Base-by-base conservation (phyloP, 148 eudicot genomes). In the Vaccinium myrtillus region DNA sequence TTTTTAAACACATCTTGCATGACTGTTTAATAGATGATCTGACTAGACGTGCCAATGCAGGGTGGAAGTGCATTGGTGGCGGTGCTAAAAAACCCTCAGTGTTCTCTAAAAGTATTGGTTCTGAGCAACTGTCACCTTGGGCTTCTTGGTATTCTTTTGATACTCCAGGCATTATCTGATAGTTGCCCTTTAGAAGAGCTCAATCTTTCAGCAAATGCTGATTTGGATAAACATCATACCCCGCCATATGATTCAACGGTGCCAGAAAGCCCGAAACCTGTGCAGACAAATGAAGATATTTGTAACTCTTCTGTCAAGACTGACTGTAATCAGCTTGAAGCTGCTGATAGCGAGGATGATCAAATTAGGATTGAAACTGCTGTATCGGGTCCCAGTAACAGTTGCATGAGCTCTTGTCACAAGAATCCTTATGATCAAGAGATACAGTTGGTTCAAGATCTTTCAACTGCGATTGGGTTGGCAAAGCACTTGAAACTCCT, bases 321-420 rank as follows among this genome's bases (percentile, higher is more conserved):
- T 25, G 79, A 87, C 27, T 69, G 61, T 39, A 69, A 87, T 82
- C 86, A 91, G 18, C 88, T 97, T 59, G 90, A 88, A 88, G 96
- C 89, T 82, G 94, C 98, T 83, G 98, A 95, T 79, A 97, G 96
- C 70, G 94, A 94, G 84, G 98, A 95, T 77, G 89, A 89, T 51
- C 53, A 23, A 49, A 80, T n/a, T 36, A 67, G 54, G 58, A 67
- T 5, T 0, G 87, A 85, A 43, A 86, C 75, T 49, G 80, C 85
- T n/a, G 88, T 78, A 18, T 83, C 88, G 12, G 88, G 85, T 59
- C 71, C 83, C 46, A 84, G 79, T 51, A 92, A 89, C 63, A 86
- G 85, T 50, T 78, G 89, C 79, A 83, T 53, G 19, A 89, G 85
- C 83, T 86, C 88, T 25, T 88, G 84, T 43, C 86, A 58, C 32